Conservation (phyloP, 108 stramenopile species). For the Skeletonema potamos region DNA sequence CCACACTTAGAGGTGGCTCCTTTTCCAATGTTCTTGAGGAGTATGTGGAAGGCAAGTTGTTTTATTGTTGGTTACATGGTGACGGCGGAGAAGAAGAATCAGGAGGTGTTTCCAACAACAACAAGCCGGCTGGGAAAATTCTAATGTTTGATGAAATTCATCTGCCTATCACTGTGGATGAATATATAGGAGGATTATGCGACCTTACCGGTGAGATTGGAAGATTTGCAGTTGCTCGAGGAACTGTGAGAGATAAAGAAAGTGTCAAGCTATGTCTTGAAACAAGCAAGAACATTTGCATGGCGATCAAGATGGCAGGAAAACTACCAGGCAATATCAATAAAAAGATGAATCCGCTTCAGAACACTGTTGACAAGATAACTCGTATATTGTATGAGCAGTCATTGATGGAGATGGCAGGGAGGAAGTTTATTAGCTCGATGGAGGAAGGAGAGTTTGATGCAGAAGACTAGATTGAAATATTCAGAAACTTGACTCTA, state of each 20-base stretch:
- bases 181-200: conserved; percentile 94
- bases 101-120: background rate
- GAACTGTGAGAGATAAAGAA: conserved; percentile 81
- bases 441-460: conserved; percentile 11
- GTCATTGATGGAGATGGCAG: conserved; percentile 71
- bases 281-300: conserved; percentile 56
- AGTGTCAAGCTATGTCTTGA: conserved; percentile 65
- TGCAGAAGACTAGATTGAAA: background rate
- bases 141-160: conserved; percentile 50
- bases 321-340: conserved; percentile 46
- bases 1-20: conserved; percentile 66
- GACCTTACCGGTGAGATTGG: conserved; percentile 97
- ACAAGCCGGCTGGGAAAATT: conserved; percentile 50
- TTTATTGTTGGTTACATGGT: conserved; percentile 76
- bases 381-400: conserved; percentile 87
- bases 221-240: conserved; percentile 86
- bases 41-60: conserved; percentile 93
- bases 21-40: conserved; percentile 88
- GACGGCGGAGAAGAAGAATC: conserved; percentile 13
- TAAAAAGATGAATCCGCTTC: conserved; percentile 73
- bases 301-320: conserved; percentile 52
- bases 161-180: conserved; percentile 60
- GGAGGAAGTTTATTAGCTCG: conserved; percentile 34
- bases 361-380: conserved; percentile 66
- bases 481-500: background rate